Percentiles rank a stretch among this genome's conserved stretches.
phyloP scores from a whole-genome alignment of 495 filamentous ascomycete species.

The Trichoderma asperelloides region DNA sequence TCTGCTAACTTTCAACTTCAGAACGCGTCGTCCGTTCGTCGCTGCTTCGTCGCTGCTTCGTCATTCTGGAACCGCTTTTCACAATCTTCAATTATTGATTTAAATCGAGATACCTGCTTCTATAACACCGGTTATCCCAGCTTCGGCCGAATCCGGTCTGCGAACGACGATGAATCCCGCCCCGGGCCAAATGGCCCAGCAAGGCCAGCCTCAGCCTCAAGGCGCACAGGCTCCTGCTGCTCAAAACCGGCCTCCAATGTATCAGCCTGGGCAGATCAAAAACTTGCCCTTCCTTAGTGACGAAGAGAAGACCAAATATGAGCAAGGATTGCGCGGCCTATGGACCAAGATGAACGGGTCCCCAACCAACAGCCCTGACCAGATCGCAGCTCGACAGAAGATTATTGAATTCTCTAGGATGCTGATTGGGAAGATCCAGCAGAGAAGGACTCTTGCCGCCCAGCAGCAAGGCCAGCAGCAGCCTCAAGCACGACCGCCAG shows the following conservation, averaged over 20 bases:
- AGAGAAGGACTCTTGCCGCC: constrained; percentile 11
- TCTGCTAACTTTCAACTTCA: neutral
- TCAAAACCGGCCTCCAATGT: constrained; percentile 17
- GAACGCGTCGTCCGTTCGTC: neutral
- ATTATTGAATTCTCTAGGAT: constrained; percentile 56
- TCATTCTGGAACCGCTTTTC: neutral
- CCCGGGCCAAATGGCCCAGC: constrained; percentile 6
- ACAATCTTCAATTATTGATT: too few species aligned
- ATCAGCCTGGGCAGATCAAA: constrained; percentile 40
- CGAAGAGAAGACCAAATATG: constrained; percentile 58
- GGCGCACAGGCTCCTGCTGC: constrained; percentile 2
- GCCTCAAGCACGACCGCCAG: too few species aligned
- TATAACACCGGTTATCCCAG: too few species aligned
- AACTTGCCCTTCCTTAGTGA: constrained; percentile 35
- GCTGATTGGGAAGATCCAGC: constrained; percentile 49
- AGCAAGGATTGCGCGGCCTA: constrained; percentile 49
- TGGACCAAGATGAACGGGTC: constrained; percentile 53
- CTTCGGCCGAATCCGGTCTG: neutral
- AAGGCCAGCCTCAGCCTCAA: constrained; percentile 10
- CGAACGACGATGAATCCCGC: neutral
- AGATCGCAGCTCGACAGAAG: constrained; percentile 53
- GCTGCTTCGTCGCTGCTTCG: neutral
- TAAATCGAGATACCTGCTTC: too few species aligned
- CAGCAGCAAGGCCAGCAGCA: constrained; percentile 15
- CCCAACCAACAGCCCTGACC: constrained; percentile 45